Percentiles rank a stretch among this genome's conserved stretches.
phyloP scores from a whole-genome alignment of 2,329 filamentous ascomycete species.

The Alternaria brassicae region DNA sequence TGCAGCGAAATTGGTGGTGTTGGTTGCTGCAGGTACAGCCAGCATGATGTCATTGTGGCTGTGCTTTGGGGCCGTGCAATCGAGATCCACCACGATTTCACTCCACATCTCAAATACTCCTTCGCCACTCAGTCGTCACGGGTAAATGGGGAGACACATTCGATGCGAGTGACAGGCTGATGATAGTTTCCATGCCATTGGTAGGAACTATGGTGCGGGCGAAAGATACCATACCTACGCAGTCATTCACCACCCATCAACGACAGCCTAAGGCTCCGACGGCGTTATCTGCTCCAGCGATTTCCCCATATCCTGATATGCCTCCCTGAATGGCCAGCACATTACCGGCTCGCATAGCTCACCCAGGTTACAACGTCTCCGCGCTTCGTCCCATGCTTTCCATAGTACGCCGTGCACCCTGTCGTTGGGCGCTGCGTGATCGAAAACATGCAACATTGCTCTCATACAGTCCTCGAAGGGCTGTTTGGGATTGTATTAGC shows the following conservation, averaged over 20 bases:
- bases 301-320: background rate
- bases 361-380: background rate
- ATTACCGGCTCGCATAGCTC: background rate
- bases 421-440: background rate
- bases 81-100: slow-evolving; percentile 1
- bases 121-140: background rate
- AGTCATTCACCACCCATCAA: background rate
- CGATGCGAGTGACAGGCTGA: background rate
- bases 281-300: background rate
- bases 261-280: background rate
- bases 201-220: background rate
- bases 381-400: background rate
- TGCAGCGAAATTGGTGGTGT: slow-evolving; percentile 9
- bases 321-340: background rate
- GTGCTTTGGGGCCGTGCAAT: background rate
- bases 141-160: background rate
- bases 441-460: background rate
- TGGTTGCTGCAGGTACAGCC: slow-evolving; percentile 14
- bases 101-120: background rate
- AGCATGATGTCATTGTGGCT: slow-evolving; percentile 15
- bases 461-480: background rate
- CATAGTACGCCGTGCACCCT: background rate
- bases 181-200: background rate
- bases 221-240: background rate
- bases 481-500: background rate